A percentile compares a stretch with the other conserved stretches of the same genome.
Conservation (phyloP, 257 asterid genomes). For the Fraxinus excelsior region DNA sequence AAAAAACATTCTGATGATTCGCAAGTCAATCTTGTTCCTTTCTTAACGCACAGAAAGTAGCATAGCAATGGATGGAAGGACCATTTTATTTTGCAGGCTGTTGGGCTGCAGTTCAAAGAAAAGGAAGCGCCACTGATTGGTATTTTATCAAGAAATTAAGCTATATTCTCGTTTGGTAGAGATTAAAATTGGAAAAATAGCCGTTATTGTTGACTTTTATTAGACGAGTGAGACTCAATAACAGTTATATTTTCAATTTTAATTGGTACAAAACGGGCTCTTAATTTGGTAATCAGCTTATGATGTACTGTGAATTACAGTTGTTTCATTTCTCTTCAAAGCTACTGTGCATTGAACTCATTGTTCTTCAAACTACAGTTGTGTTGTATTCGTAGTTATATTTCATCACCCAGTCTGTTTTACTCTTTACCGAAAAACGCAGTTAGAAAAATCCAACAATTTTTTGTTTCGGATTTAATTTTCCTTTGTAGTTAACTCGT, state of each 20-base stretch:
- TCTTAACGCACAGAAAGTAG: neutral
- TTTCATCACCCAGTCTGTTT: too few species aligned
- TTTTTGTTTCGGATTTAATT: too few species aligned
- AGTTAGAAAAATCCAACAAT: too few species aligned
- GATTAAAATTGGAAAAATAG: too few species aligned
- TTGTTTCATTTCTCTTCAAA: conserved; percentile 28
- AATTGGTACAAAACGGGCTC: too few species aligned
- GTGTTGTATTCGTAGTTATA: too few species aligned
- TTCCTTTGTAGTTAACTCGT: too few species aligned
- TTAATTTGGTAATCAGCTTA: conserved; percentile 14
- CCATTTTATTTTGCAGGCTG: conserved; percentile 45
- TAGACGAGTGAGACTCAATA: too few species aligned
- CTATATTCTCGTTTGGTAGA: too few species aligned
- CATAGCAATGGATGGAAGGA: neutral
- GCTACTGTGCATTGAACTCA: conserved; percentile 32
- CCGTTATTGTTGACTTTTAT: too few species aligned
- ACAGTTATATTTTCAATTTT: too few species aligned
- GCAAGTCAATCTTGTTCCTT: conserved; percentile 43
- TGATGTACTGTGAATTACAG: conserved; percentile 26
- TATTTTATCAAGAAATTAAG: conserved; percentile 2
- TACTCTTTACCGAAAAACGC: too few species aligned
- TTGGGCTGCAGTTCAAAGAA: conserved; percentile 67
- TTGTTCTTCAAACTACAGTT: neutral
- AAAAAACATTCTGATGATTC: conserved; percentile 63
- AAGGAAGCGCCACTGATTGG: conserved; percentile 43